These are phyloP conservation scores for Batkoa obscura DNA, from an alignment of 371 early-diverging fungal genomes.

Conservation along the genomic window DNA sequence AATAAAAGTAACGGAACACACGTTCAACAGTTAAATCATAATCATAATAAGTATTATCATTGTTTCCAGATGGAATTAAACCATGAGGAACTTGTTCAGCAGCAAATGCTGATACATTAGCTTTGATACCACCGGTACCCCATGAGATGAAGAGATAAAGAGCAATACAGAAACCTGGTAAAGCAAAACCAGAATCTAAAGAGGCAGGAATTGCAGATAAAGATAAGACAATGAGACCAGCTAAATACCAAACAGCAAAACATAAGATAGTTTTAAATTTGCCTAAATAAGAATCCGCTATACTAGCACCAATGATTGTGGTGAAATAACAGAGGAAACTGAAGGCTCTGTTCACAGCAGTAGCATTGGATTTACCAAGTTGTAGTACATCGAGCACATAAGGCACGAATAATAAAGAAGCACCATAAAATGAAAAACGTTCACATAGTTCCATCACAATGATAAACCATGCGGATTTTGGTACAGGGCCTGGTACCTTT, in stretches of 20 bases:
- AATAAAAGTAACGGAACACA: constrained; percentile 55
- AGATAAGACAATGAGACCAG: neutral
- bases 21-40: constrained; percentile 28
- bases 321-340: constrained; percentile 62
- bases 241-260: neutral
- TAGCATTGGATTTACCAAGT: constrained; percentile 31
- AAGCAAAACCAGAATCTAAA: constrained; percentile 26
- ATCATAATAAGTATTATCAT: constrained; percentile 7
- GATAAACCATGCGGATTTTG: constrained; percentile 28
- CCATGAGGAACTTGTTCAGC: constrained; percentile 35
- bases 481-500: constrained; percentile 17
- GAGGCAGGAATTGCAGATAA: constrained; percentile 10
- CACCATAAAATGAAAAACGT: constrained; percentile 53
- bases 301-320: constrained; percentile 52
- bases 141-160: constrained; percentile 49
- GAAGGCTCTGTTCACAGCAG: constrained; percentile 52
- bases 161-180: constrained; percentile 42
- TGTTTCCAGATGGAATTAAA: constrained; percentile 10
- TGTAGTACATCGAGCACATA: constrained; percentile 29
- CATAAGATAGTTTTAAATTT: neutral
- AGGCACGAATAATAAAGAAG: constrained; percentile 43
- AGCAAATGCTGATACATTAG: constrained; percentile 45
- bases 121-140: constrained; percentile 82
- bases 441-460: constrained; percentile 35
- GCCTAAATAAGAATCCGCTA: constrained; percentile 14